phyloP scores from a whole-genome alignment of 345 rosid genomes.

The Microcos paniculata region DNA sequence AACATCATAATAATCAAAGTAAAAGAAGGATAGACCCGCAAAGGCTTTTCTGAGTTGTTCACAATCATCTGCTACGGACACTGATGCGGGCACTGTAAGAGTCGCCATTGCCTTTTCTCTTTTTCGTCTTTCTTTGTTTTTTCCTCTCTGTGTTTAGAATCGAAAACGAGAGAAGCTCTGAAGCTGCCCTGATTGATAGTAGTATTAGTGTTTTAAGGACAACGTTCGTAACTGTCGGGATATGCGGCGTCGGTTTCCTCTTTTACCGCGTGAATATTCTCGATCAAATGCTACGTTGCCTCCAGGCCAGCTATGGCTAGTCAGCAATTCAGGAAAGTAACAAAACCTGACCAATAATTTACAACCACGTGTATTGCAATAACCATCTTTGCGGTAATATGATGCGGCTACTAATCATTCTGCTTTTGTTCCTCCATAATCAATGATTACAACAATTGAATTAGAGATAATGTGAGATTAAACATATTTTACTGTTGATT shows the following conservation, averaged over 20 bases:
- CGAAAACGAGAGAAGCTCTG: constrained; percentile 31
- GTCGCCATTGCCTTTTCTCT: constrained; percentile 47
- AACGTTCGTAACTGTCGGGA: constrained; percentile 1
- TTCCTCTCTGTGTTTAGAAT: constrained; percentile 18
- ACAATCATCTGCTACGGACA: constrained; percentile 53
- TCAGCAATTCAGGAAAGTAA: not conserved
- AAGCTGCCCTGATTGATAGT: too few species aligned
- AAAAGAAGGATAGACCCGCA: constrained; percentile 35
- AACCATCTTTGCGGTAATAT: not conserved
- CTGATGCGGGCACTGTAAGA: constrained; percentile 43
- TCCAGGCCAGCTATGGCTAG: not conserved
- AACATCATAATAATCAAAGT: not conserved
- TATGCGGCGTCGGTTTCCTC: constrained; percentile 25
- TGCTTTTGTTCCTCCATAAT: not conserved
- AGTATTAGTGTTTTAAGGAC: not conserved
- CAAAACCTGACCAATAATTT: not conserved
- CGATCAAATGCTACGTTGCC: not conserved
- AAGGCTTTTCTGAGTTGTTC: constrained; percentile 74
- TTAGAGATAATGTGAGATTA: too few species aligned
- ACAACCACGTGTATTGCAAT: not conserved
- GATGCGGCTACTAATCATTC: not conserved
- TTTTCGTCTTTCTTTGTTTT: not conserved
- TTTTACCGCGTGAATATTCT: constrained; percentile 20
- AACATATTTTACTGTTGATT: too few species aligned
- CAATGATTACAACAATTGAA: not conserved